Base-by-base conservation (phyloP, 805 yeast species). In the Maudiozyma turicensis region DNA sequence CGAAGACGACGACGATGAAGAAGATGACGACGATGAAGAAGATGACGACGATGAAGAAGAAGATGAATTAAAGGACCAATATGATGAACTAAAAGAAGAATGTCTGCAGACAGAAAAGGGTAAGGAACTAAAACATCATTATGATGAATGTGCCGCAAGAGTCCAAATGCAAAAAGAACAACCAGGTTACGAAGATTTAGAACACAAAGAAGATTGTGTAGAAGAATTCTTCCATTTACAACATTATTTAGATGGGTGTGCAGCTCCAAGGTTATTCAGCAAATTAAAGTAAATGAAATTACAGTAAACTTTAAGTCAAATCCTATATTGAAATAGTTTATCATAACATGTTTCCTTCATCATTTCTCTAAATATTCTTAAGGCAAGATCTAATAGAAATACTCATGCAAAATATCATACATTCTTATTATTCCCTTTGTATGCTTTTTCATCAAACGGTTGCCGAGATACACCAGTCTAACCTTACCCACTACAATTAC, bases 221-320 rank as follows among this genome's bases (percentile, higher is more conserved):
- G 98, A 91, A 73, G 99, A 91, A 73, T 91, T 86, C 71, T 91
- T 91, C 88, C 98, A 93, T 73, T 77, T 90, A 68, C 88, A 88
- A 70, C 97, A 91, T 72, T 87, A 95, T 75, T 60, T 90, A 62
- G 88, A 87, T 72, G 93, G 86, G 68, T 81, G 95, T 75, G 88
- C 84, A 67, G 88, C 95, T 54, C 95, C 95, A 72, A 84, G 81
- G 70, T 75, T 90, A 69, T 87, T 90, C 76, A 73, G 79, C 75
- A 86, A 84, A 73, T 81, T 89, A 72, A 87, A 86, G 72, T 89
- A 80, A 70, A 26, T 11, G n/a, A 20, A 20, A 20, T 20, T 20
- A 20, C 26, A 20, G 26, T 20, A 20, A 20, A 2, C 26, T 20
- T 20, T 31, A 10, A n/a, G 8, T 20, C 10, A 31, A 29, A 13